phyloP scores from a whole-genome alignment of 164 flowering plant species.

The Kalanchoe fedtschenkoi region DNA sequence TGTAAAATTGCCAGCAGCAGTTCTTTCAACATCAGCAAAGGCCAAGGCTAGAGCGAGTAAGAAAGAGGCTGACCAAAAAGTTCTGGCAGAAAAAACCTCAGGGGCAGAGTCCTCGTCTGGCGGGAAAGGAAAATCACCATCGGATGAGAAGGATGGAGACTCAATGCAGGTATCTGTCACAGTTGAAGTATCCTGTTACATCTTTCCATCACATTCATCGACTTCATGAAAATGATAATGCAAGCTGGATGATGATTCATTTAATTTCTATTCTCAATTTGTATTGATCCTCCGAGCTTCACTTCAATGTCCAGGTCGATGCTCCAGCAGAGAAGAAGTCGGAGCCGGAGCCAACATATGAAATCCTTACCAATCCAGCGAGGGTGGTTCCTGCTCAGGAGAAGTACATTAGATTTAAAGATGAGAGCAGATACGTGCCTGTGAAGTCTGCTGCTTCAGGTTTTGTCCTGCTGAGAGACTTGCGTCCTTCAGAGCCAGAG shows the following conservation, averaged over 20 bases:
- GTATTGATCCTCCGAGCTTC: too few relatives aligned
- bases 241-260: neutral
- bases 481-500: slow-evolving; percentile 76
- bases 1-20: slow-evolving; percentile 85
- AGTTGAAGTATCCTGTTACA: neutral
- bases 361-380: slow-evolving; percentile 78
- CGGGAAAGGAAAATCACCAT: slow-evolving; percentile 48
- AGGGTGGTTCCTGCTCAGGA: slow-evolving; percentile 94
- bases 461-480: slow-evolving; percentile 81
- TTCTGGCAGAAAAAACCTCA: slow-evolving; percentile 45
- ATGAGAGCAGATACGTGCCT: slow-evolving; percentile 80
- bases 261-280: neutral
- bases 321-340: slow-evolving; percentile 50
- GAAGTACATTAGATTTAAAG: slow-evolving; percentile 65
- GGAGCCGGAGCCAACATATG: slow-evolving; percentile 73
- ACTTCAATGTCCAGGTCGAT: slow-evolving; percentile 53
- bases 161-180: slow-evolving; percentile 69
- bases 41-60: slow-evolving; percentile 84
- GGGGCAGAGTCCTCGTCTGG: slow-evolving; percentile 33
- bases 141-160: slow-evolving; percentile 67
- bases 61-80: slow-evolving; percentile 87
- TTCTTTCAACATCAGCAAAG: slow-evolving; percentile 87
- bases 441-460: slow-evolving; percentile 82
- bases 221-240: neutral
- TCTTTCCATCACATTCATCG: too few relatives aligned